Base-by-base conservation (phyloP, 2,329 filamentous ascomycete species). In the Chrysoporthe puriensis region DNA sequence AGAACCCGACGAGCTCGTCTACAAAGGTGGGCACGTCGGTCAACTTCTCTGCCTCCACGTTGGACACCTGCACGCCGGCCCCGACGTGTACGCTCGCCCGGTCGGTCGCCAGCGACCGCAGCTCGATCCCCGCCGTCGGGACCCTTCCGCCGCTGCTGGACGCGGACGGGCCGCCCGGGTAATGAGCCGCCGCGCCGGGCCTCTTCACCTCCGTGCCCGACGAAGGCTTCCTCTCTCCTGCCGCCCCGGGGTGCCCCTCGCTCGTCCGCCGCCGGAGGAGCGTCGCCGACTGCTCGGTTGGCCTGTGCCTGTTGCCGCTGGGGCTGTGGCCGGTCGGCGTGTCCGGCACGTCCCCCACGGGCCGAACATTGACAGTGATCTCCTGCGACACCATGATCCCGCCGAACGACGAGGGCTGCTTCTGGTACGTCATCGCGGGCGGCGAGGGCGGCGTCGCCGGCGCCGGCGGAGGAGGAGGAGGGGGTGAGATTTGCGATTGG, bases 371-470 rank as follows among this genome's bases (percentile, higher is more conserved):
- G n/a, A 90, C 83, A 8, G 83, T 84, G 66, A 90, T 84, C 72
- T 90, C 86, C 70, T 88, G 85, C 34, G 85, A 86, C 7, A 90
- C 84, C 79, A 89, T 84, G 73, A 90, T 90, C 32, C 87, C 86
- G 7, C 86, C 86, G 62, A 83, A 80, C 9, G 74, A 72, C 8
- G 70, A 70, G 5, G 69, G 62, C 40, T 67, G 63, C 43, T 63
- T 64, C 44, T 54, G 64, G 16, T n/a, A 50, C 61, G 65, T 48
- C 32, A 34, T 63, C 50, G 56, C 43, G 66, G 60, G 9, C 44
- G 63, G 57, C 46, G 62, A 46, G 42, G 26, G n/a, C 1, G 56
- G 52, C 62, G 67, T 46, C 40, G 46, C 63, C 52, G 60, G 40
- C 66, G 63, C 6, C 48, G 63, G 48, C 50, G 64, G 52, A 43